phyloP scores from a whole-genome alignment of 352 stramenopile species.

The Pythium chondricola region DNA sequence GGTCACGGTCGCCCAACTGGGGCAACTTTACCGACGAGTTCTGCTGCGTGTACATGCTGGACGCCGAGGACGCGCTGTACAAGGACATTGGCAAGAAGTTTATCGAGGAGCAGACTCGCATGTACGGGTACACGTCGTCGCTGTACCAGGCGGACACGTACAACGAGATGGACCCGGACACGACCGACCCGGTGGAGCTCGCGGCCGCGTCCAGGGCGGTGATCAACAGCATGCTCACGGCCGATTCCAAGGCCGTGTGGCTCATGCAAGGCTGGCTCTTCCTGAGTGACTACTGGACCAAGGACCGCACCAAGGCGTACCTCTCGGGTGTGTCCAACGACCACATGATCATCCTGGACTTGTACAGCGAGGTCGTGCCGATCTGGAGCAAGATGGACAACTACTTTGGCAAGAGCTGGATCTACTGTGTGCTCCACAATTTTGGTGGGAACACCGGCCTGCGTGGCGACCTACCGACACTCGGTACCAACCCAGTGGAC shows the following conservation, averaged over 20 bases:
- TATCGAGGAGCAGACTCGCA: slow-evolving; percentile 50
- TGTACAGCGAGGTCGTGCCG: slow-evolving; percentile 71
- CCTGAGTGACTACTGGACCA: slow-evolving; percentile 65
- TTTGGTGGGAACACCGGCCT: slow-evolving; percentile 76
- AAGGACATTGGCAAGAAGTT: slow-evolving; percentile 71
- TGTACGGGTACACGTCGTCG: slow-evolving; percentile 74
- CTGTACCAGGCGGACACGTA: slow-evolving; percentile 80
- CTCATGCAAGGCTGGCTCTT: slow-evolving; percentile 84
- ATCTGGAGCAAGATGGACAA: slow-evolving; percentile 73
- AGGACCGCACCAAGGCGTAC: slow-evolving; percentile 41
- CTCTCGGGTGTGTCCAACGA: slow-evolving; percentile 31
- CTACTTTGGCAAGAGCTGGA: slow-evolving; percentile 80
- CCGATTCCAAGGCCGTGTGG: slow-evolving; percentile 72
- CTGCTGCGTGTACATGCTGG: slow-evolving; percentile 81
- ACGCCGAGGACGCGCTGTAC: slow-evolving; percentile 79
- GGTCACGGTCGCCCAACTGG: slow-evolving; percentile 77
- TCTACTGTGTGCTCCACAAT: slow-evolving; percentile 84
- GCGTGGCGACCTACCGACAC: slow-evolving; percentile 59
- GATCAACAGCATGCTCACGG: slow-evolving; percentile 64
- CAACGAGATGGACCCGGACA: slow-evolving; percentile 78
- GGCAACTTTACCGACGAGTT: slow-evolving; percentile 74
- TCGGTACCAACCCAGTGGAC: slow-evolving; percentile 42
- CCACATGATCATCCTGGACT: slow-evolving; percentile 67
- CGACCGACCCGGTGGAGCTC: slow-evolving; percentile 40
- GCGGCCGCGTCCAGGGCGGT: slow-evolving; percentile 53